Conservation (phyloP, 2,329 filamentous ascomycete species). For the Neonectria coccinea region DNA sequence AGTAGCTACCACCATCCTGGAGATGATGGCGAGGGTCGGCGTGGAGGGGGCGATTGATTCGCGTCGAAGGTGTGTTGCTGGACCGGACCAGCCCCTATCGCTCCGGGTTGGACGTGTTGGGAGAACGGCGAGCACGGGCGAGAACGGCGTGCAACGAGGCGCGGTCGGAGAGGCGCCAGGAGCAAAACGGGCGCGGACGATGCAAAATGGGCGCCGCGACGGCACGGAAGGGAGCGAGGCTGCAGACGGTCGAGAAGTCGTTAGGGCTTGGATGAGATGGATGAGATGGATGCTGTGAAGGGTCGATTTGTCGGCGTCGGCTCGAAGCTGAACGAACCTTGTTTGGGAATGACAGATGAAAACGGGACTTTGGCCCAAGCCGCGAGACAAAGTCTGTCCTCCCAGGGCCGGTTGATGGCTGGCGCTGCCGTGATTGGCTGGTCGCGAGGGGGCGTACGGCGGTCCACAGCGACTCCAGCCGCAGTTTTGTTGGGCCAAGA, state of each 20-base stretch:
- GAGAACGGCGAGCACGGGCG: slow-evolving; percentile 10
- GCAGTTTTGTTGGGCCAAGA: slow-evolving; percentile 28
- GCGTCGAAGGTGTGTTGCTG: slow-evolving; percentile 33
- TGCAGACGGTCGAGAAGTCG: slow-evolving; percentile 29
- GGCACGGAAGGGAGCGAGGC: slow-evolving; percentile 11
- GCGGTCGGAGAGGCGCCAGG: slow-evolving; percentile 24
- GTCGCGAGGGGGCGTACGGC: slow-evolving; percentile 33
- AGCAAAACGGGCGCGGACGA: slow-evolving; percentile 31
- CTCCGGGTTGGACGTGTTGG: slow-evolving; percentile 22
- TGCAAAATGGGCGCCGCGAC: slow-evolving; percentile 10
- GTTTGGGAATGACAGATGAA: slow-evolving; percentile 38
- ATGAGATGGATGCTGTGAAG: slow-evolving; percentile 28
- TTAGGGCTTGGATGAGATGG: slow-evolving; percentile 32
- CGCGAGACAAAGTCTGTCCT: slow-evolving; percentile 40
- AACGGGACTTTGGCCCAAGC: slow-evolving; percentile 39
- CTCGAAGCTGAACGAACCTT: slow-evolving; percentile 40
- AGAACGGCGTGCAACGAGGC: slow-evolving; percentile 31
- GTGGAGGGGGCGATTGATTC: slow-evolving; percentile 44
- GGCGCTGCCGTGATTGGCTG: slow-evolving; percentile 40
- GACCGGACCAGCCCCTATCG: slow-evolving; percentile 33
- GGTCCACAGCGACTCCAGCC: slow-evolving; percentile 29
- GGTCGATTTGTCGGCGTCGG: slow-evolving; percentile 22
- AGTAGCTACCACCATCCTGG: slow-evolving; percentile 71
- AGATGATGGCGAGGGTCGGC: slow-evolving; percentile 43
- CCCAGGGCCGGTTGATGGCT: slow-evolving; percentile 22